A percentile compares a stretch with the other conserved stretches of the same genome.
These are phyloP conservation scores for Cryptosporidium bovis DNA, from an alignment of 169 alveolate species.

Conservation along the genomic window DNA sequence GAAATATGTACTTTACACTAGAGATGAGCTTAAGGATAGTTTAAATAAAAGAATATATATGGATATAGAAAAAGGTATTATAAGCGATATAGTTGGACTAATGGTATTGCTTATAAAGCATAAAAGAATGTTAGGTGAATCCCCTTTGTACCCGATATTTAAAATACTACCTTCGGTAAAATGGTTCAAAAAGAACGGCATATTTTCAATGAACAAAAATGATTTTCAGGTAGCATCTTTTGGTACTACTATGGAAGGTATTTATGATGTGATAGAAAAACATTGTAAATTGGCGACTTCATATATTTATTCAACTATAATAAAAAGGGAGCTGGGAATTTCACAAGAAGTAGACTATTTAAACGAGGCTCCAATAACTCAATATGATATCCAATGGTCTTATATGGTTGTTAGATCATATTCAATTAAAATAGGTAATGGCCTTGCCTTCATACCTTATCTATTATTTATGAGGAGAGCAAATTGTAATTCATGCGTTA, in stretches of 20 bases:
- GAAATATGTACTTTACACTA: conserved; percentile 21
- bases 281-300: conserved; percentile 68
- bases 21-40: conserved; percentile 16
- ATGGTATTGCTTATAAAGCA: conserved; percentile 63
- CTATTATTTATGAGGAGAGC: conserved; percentile 41
- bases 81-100: conserved; percentile 51
- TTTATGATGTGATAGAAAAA: conserved; percentile 45
- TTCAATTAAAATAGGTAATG: conserved; percentile 28
- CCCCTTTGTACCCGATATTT: conserved; percentile 41
- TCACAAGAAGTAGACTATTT: conserved; percentile 48
- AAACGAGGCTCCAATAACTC: conserved; percentile 69
- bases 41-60: conserved; percentile 38
- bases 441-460: conserved; percentile 57
- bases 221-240: conserved; percentile 73
- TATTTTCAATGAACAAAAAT: conserved; percentile 62
- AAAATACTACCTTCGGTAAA: conserved; percentile 50
- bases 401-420: conserved; percentile 64
- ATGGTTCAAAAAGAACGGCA: conserved; percentile 55
- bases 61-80: conserved; percentile 64
- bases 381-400: conserved; percentile 67
- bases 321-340: conserved; percentile 60
- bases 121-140: conserved; percentile 18
- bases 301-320: conserved; percentile 47
- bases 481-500: conserved; percentile 16
- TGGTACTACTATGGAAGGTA: conserved; percentile 70